These are phyloP conservation scores for Caloboletus firmus DNA, from an alignment of 1,284 basidiomycete species.

Conservation along the genomic window DNA sequence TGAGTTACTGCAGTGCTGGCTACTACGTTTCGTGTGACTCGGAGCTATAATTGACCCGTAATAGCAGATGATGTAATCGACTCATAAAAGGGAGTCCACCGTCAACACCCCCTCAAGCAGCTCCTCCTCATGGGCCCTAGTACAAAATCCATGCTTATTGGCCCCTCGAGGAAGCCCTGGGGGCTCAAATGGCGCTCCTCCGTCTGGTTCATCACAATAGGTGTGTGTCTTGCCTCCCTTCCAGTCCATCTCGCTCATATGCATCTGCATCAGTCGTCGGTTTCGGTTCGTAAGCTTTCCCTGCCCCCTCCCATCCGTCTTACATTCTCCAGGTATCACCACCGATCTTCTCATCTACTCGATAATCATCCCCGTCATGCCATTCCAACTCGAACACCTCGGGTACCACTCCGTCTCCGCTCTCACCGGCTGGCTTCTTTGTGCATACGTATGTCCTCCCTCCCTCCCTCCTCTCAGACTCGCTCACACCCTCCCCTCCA, in stretches of 20 bases:
- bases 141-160: neutral
- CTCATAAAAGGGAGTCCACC: conserved; percentile 4
- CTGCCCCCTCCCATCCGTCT: neutral
- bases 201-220: conserved; percentile 49
- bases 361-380: conserved; percentile 72
- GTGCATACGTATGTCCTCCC: conserved; percentile 50
- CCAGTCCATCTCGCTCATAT: conserved; percentile 4
- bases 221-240: conserved; percentile 21
- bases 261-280: conserved; percentile 36
- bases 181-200: conserved; percentile 57
- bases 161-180: conserved; percentile 19
- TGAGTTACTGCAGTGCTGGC: neutral
- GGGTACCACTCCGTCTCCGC: conserved; percentile 54
- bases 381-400: conserved; percentile 65
- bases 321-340: conserved; percentile 48
- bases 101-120: too few species aligned
- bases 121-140: conserved; percentile 15
- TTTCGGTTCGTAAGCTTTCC: conserved; percentile 29
- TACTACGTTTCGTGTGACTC: neutral
- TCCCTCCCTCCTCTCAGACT: neutral
- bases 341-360: conserved; percentile 69
- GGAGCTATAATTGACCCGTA: neutral
- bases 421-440: conserved; percentile 68
- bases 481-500: conserved; percentile 18
- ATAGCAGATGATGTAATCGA: conserved; percentile 8